These are phyloP conservation scores for Paecilomyces dactylethromorphus DNA, from an alignment of 2,329 filamentous ascomycete genomes.

Conservation along the genomic window DNA sequence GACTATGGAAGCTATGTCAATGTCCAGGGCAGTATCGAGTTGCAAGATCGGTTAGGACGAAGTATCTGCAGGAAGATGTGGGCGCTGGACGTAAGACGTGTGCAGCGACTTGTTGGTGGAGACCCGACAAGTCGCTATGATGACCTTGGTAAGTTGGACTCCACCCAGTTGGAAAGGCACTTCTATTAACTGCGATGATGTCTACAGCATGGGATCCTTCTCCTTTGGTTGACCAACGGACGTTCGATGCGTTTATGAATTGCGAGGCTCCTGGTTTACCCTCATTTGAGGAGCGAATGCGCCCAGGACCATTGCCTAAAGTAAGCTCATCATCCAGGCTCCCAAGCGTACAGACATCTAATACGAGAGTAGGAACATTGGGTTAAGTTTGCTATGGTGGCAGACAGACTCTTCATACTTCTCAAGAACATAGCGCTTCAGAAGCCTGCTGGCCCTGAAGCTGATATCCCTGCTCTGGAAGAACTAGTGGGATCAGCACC, in stretches of 20 bases:
- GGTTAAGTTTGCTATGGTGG: conserved; percentile 26
- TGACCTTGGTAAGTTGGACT: conserved; percentile 26
- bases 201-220: conserved; percentile 23
- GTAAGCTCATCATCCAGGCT: conserved; percentile 16
- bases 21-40: conserved; percentile 35
- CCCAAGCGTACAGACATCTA: conserved; percentile 8
- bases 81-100: conserved; percentile 35
- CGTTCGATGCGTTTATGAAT: conserved; percentile 34
- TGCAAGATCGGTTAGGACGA: conserved; percentile 30
- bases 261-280: conserved; percentile 28
- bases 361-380: conserved; percentile 25
- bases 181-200: neutral
- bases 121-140: conserved; percentile 28
- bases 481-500: conserved; percentile 16
- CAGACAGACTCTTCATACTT: conserved; percentile 29
- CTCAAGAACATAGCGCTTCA: conserved; percentile 24
- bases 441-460: conserved; percentile 20
- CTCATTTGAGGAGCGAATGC: conserved; percentile 31
- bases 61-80: conserved; percentile 38
- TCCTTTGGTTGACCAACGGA: conserved; percentile 26
- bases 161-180: neutral
- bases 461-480: conserved; percentile 21
- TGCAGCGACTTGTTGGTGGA: conserved; percentile 33
- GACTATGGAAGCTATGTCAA: conserved; percentile 38
- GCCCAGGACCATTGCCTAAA: conserved; percentile 30